These are phyloP conservation scores for Candida yuanshanica DNA, from an alignment of 805 yeast genomes.

Conservation along the genomic window DNA sequence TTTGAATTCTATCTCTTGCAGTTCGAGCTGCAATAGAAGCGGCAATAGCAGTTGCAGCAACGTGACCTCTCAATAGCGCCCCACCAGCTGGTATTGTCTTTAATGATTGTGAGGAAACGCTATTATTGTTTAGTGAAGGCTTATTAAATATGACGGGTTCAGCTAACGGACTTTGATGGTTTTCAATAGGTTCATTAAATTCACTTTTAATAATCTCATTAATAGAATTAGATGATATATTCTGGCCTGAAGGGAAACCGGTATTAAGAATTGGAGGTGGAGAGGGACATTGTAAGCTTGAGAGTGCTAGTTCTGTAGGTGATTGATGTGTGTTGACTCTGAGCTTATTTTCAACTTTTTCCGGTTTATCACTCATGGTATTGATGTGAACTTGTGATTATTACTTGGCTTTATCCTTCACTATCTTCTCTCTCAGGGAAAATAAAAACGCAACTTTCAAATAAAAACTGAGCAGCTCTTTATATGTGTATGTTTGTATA, in stretches of 20 bases:
- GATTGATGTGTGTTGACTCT: conserved; percentile 21
- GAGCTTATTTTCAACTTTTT: no score
- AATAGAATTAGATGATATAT: conserved; percentile 21
- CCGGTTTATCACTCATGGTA: no score
- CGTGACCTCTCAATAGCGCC: conserved; percentile 35
- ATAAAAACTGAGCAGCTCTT: no score
- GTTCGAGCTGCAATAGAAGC: conserved; percentile 36
- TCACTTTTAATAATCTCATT: conserved; percentile 19
- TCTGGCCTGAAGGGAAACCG: conserved; percentile 19
- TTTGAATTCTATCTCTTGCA: conserved; percentile 25
- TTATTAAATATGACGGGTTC: background rate
- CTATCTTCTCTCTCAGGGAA: background rate
- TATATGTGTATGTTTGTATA: no score
- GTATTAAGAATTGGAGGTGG: conserved; percentile 63
- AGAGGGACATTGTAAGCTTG: conserved; percentile 59
- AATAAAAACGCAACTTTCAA: no score
- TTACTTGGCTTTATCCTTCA: background rate
- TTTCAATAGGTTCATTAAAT: conserved; percentile 5
- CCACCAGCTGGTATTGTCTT: conserved; percentile 43
- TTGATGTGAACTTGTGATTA: no score
- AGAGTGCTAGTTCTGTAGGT: conserved; percentile 52
- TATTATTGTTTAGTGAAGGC: background rate
- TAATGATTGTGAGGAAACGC: conserved; percentile 8
- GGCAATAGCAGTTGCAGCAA: conserved; percentile 32
- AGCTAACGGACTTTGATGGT: conserved; percentile 4